Evolutionary conservation across 83 land plant species (phyloP).

Genomic region (Larix sibirica): DNA sequence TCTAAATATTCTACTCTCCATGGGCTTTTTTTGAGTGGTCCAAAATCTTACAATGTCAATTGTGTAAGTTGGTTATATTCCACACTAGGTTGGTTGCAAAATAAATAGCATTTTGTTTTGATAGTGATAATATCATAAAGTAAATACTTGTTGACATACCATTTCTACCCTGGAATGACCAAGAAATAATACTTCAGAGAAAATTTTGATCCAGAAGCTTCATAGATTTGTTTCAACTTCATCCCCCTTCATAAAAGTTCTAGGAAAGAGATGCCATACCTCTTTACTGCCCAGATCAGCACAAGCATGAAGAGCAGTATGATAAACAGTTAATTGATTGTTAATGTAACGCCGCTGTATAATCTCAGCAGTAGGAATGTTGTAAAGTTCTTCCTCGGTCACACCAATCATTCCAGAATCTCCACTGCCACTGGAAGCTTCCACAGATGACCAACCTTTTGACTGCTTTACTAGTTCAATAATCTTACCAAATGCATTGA

Average conservation of each 20-base stretch:
- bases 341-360: conserved; percentile 53
- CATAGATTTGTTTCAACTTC: neutral
- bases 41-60: neutral
- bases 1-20: neutral
- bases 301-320: conserved; percentile 79
- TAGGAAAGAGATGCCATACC: conserved; percentile 32
- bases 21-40: too few species aligned
- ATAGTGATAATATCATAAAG: neutral
- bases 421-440: conserved; percentile 36
- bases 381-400: conserved; percentile 79
- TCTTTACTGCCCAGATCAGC: conserved; percentile 67
- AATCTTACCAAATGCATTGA: conserved; percentile 39
- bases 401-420: conserved; percentile 74
- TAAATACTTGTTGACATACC: neutral
- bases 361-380: conserved; percentile 71
- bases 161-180: neutral
- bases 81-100: neutral
- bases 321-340: conserved; percentile 71
- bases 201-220: neutral
- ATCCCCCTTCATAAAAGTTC: too few species aligned
- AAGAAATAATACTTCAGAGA: neutral
- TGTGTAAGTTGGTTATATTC: neutral
- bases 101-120: neutral
- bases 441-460: conserved; percentile 74
- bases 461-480: conserved; percentile 82